Evolutionary conservation across 2,329 filamentous ascomycete species (phyloP), one percentile per base, ranked within the genome.

Genomic region (Tolypocladium amazonense): DNA sequence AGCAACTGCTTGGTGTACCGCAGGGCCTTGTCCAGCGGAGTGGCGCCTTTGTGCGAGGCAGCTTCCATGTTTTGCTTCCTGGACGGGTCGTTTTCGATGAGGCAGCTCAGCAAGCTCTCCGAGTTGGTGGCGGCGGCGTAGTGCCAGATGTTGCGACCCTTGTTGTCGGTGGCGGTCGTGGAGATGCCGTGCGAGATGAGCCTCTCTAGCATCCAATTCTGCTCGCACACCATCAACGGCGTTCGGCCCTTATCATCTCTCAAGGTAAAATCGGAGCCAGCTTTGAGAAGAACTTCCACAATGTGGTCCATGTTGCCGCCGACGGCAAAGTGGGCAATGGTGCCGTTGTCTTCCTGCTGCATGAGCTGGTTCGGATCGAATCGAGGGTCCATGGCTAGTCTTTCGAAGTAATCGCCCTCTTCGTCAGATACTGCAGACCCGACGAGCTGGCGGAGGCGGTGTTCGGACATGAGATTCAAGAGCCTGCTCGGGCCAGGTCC

Each of bases 131-230:
- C 69, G 1, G 73, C 73, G 2, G 68, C 69, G 14, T 70, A 67
- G 59, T 76, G 74, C 74, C 75, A 76, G 14, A 76, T 69, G 35
- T 68, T 76, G 35, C 70, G 68, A 0, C 71, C 71, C 2, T 65
- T 59, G 0, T 65, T 56, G 54, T 76, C 73, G 2, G 60, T 62
- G 3, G 69, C 68, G 5, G 65, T 67, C 1, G 73, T 75, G 8
- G 63, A 58, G 0, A 67, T 69, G 0, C 65, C 64, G 23, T 71
- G 59, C 14, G 67, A 56, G 18, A 73, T 64, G 2, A 76, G 62
- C 18, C 65, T 62, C 0, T 62, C 57, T 14, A 76, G 61, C 6
- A 68, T 65, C 1, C 57, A 35, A 0, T 63, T 57, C 2, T 65
- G 63, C 45, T 76, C 74, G 14, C 65, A 65, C 0, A 72, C 59